Evolutionary conservation across 2,329 filamentous ascomycete genomes (phyloP).

Genomic region (Berkeleyomyces rouxiae): DNA sequence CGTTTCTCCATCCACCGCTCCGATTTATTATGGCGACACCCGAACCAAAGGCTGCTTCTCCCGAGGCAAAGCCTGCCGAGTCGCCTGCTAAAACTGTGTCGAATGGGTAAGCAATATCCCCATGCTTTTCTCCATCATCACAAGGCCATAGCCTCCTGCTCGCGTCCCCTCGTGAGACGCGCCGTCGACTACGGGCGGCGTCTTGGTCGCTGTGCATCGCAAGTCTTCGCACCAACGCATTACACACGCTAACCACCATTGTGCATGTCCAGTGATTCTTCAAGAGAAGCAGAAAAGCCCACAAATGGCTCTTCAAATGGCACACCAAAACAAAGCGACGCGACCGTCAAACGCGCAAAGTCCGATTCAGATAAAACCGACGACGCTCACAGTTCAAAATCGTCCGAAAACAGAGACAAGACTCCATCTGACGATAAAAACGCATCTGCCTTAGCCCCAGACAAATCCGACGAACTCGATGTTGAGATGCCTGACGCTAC

Average conservation of each 20-base stretch:
- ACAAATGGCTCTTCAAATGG: neutral
- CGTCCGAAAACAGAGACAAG: neutral
- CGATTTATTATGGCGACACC: constrained; percentile 10
- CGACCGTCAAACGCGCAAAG: neutral
- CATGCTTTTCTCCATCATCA: constrained; percentile 11
- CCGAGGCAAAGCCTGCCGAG: constrained; percentile 2
- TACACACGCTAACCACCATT: neutral
- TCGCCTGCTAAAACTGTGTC: constrained; percentile 9
- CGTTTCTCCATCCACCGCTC: neutral
- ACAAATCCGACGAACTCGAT: neutral
- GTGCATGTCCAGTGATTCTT: neutral
- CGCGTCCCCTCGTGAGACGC: neutral
- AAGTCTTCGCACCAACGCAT: neutral
- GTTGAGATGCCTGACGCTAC: constrained; percentile 1
- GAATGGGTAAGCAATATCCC: constrained; percentile 11
- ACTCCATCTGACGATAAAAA: neutral
- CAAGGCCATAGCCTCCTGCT: neutral
- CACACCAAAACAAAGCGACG: neutral
- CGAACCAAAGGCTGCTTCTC: constrained; percentile 2
- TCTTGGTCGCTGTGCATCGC: too few species aligned
- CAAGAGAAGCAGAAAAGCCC: neutral
- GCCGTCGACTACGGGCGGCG: too few species aligned
- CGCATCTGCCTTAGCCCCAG: neutral
- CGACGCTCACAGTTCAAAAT: neutral
- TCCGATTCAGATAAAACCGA: neutral